Evolutionary conservation across 1,284 basidiomycete genomes (phyloP).

Genomic region (Wolfiporia cocos): DNA sequence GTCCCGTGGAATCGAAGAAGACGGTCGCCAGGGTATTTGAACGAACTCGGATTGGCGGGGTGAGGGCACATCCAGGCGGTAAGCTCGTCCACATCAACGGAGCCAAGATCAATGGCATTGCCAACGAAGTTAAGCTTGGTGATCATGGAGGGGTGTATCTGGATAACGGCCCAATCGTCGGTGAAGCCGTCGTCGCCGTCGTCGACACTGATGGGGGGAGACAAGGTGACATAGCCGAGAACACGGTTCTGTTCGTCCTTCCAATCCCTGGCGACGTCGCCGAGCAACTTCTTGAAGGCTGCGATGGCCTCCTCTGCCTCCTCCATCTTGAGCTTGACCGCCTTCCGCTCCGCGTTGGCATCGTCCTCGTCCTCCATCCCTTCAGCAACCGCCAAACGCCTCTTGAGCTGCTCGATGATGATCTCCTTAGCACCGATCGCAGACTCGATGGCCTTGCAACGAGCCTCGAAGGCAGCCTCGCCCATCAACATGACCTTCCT

Average conservation of each 20-base stretch:
- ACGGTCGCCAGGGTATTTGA: constrained; percentile 17
- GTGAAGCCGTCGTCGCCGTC: constrained; percentile 19
- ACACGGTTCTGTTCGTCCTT: constrained; percentile 17
- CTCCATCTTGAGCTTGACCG: constrained; percentile 8
- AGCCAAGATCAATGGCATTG: constrained; percentile 16
- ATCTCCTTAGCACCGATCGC: constrained; percentile 9
- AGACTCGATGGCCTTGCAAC: constrained; percentile 8
- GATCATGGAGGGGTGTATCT: constrained; percentile 27
- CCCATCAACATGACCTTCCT: constrained; percentile 23
- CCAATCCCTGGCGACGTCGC: constrained; percentile 23
- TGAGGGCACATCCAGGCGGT: constrained; percentile 16
- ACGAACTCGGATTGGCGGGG: constrained; percentile 9
- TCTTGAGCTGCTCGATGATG: constrained; percentile 3
- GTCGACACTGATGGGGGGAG: constrained; percentile 21
- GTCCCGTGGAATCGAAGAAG: constrained; percentile 16
- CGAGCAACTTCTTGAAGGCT: constrained; percentile 17
- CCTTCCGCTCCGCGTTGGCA: constrained; percentile 6
- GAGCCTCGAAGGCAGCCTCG: constrained; percentile 11
- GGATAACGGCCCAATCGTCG: constrained; percentile 29
- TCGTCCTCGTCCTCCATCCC: constrained; percentile 11
- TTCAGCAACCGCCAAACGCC: constrained; percentile 8
- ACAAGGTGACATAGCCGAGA: constrained; percentile 25
- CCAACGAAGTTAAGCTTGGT: constrained; percentile 16
- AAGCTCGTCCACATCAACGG: constrained; percentile 8
- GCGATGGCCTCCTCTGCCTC: constrained; percentile 17